A percentile compares a stretch with the other conserved stretches of the same genome.
These are phyloP conservation scores for Rhizophagus clarus DNA, from an alignment of 192 early-diverging fungal species.

Conservation along the genomic window DNA sequence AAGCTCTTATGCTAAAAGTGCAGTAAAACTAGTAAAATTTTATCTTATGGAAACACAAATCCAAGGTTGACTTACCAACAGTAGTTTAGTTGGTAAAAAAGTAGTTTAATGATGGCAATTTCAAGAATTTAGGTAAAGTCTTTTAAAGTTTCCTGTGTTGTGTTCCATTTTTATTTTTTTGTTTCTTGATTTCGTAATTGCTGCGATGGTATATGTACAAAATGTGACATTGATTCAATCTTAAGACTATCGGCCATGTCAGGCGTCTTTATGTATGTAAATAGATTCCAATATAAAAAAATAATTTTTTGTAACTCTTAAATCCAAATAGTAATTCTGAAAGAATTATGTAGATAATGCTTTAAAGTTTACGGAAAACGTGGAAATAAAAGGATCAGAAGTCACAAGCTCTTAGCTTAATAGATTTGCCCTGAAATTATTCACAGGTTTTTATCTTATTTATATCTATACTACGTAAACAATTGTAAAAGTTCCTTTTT, in stretches of 20 bases:
- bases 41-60: constrained; percentile 6
- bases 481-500: too few species aligned
- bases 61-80: constrained; percentile 51
- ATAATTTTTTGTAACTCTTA: constrained; percentile 40
- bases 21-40: neutral
- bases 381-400: constrained; percentile 53
- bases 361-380: constrained; percentile 51
- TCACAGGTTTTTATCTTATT: too few species aligned
- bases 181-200: constrained; percentile 15
- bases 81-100: constrained; percentile 61
- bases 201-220: constrained; percentile 55
- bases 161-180: too few species aligned
- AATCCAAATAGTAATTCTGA: constrained; percentile 42
- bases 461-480: constrained; percentile 9
- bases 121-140: constrained; percentile 42
- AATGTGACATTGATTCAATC: constrained; percentile 48
- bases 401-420: constrained; percentile 51
- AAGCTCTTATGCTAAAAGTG: neutral
- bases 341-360: constrained; percentile 47
- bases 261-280: constrained; percentile 49
- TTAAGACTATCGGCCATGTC: constrained; percentile 41
- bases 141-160: too few species aligned
- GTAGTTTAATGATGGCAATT: constrained; percentile 52
- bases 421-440: constrained; percentile 66
- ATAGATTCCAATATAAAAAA: constrained; percentile 42